These are phyloP conservation scores for Podila minutissima DNA, from an alignment of 192 early-diverging fungal genomes.

Conservation along the genomic window DNA sequence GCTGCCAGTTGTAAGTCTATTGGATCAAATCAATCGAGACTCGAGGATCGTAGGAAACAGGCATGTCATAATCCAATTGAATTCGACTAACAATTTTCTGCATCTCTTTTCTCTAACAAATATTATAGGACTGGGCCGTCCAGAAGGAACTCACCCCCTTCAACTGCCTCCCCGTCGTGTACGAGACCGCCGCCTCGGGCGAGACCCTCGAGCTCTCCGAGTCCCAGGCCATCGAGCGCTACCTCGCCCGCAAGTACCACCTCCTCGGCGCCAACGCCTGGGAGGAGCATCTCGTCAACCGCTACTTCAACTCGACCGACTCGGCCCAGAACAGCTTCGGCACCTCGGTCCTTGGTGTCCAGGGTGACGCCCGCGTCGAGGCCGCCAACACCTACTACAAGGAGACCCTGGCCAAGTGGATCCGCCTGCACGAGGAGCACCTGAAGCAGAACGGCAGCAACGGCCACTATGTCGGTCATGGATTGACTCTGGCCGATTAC, in stretches of 20 bases:
- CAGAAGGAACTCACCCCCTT: conserved; percentile 56
- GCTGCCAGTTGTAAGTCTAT: conserved; percentile 23
- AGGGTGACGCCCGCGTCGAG: conserved; percentile 26
- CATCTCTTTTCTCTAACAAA: too few species aligned
- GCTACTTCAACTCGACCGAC: conserved; percentile 46
- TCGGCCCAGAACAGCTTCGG: not conserved
- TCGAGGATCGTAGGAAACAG: too few species aligned
- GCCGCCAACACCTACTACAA: conserved; percentile 16
- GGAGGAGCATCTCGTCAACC: conserved; percentile 39
- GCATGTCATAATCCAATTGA: not conserved
- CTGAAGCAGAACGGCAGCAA: conserved; percentile 62
- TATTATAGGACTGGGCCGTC: conserved; percentile 50
- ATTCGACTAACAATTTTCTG: too few species aligned
- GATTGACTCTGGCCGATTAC: conserved; percentile 55
- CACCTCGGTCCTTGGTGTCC: conserved; percentile 17
- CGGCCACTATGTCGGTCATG: conserved; percentile 63
- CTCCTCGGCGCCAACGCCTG: conserved; percentile 32
- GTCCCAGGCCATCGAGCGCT: conserved; percentile 45
- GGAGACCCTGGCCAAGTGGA: conserved; percentile 14
- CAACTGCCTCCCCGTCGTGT: conserved; percentile 61
- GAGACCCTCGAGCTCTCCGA: conserved; percentile 47
- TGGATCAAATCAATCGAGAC: too few species aligned
- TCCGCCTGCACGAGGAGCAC: conserved; percentile 49
- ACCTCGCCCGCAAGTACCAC: conserved; percentile 36
- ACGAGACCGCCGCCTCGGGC: conserved; percentile 44